Percentiles rank a stretch among this genome's conserved stretches.
Evolutionary conservation across 768 basidiomycete species (phyloP).

Genomic region (Pleurotus cornucopiae): DNA sequence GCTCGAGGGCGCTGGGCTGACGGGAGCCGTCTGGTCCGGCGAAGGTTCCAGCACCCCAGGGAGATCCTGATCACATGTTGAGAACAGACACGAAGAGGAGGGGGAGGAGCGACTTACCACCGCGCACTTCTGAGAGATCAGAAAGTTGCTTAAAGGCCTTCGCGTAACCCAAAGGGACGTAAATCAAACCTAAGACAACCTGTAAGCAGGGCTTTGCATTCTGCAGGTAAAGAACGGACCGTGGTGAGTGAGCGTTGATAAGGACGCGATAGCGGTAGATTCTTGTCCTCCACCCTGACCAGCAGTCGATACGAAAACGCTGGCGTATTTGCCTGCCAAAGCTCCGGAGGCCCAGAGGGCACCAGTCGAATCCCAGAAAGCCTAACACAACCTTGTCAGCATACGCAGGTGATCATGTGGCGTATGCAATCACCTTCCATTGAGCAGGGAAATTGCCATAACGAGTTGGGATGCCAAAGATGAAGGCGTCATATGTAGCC

Average conservation of each 20-base stretch:
- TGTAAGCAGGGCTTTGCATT: slow-evolving; percentile 26
- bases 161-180: slow-evolving; percentile 35
- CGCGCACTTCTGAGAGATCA: slow-evolving; percentile 49
- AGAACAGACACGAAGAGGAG: neutral
- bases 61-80: slow-evolving; percentile 43
- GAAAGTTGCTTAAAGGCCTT: slow-evolving; percentile 23
- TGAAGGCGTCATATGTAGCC: slow-evolving; percentile 53
- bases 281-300: slow-evolving; percentile 72
- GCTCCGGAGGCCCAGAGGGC: slow-evolving; percentile 52
- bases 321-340: slow-evolving; percentile 65
- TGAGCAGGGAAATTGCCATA: slow-evolving; percentile 77
- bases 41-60: slow-evolving; percentile 80
- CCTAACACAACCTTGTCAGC: slow-evolving; percentile 25
- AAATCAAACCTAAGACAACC: slow-evolving; percentile 47
- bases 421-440: slow-evolving; percentile 40
- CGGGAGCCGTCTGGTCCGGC: slow-evolving; percentile 53
- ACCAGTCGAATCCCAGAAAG: slow-evolving; percentile 80
- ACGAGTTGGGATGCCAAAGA: slow-evolving; percentile 69
- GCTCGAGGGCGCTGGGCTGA: slow-evolving; percentile 53
- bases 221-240: slow-evolving; percentile 24
- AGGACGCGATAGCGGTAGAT: slow-evolving; percentile 36
- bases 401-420: neutral
- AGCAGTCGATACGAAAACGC: slow-evolving; percentile 65
- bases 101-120: slow-evolving; percentile 40
- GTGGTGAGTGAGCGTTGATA: slow-evolving; percentile 61